Base-by-base conservation (phyloP, 768 basidiomycete genomes). In the Phylloporus arenicola region DNA sequence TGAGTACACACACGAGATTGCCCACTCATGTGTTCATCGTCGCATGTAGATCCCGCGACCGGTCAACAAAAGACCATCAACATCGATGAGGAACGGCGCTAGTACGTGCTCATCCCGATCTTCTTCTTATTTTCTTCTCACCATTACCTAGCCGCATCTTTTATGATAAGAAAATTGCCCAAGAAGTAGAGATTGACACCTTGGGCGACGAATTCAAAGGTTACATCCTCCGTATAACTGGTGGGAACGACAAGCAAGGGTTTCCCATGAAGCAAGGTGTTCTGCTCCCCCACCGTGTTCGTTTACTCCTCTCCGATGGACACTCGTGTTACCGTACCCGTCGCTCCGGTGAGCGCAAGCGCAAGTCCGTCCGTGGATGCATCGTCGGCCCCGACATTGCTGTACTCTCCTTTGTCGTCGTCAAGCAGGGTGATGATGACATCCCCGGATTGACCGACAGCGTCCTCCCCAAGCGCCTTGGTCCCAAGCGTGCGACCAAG, bases 251-350 rank as follows among this genome's bases (percentile, higher is more conserved):
- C 84, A 92, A 92, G 77, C 91, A 94, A 71, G 92, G 93, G 67
- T 95, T 96, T 81, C 92, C 93, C 43, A 96, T 97, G 92, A 98
- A 98, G 75, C 95, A 99, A 76, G 94, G 95, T 76, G 89, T 97
- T 59, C 88, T 98, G 54, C 81, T 95, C 64, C 91, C 91, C 52
- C 69, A 91, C 76, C 93, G 95, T 81, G 91, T 94, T 62, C 78
- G 82, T 55, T 88, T 99, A 58, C 89, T 98, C 64, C 88, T 99
- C 68, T 63, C 89, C 56, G 90, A 95, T 70, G 93, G 93, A 45
- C 95, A 98, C 84, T 95, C 94, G 29, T 98, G 95, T 82, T 97
- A 90, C 82, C 92, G 95, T 62, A 71, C 78, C 58, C 89, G 93
- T 67, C 89, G 93, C 71, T 72, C 78, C 43, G 95, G 95, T 66